A percentile compares a stretch with the other conserved stretches of the same genome.
phyloP scores from a whole-genome alignment of 176 grass and related monocot genomes.

The Bromus sterilis region DNA sequence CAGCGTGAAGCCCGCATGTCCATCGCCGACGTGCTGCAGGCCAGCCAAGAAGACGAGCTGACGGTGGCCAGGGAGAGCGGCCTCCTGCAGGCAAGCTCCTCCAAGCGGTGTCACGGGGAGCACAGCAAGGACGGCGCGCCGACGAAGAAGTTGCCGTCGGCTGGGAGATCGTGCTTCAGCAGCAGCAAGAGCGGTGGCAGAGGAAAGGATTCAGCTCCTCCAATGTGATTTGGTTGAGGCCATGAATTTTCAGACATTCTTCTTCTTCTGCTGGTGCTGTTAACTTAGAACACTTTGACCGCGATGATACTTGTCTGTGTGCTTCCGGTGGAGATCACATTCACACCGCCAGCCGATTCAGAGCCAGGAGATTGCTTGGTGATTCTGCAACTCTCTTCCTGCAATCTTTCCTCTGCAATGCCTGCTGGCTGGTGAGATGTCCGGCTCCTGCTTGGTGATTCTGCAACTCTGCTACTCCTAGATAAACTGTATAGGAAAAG shows the following conservation, averaged over 20 bases:
- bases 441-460: conserved; percentile 22
- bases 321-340: conserved; percentile 24
- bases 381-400: no score
- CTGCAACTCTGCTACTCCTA: neutral
- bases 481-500: conserved; percentile 29
- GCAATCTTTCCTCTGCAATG: neutral
- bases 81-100: conserved; percentile 25
- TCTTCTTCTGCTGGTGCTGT: neutral
- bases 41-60: conserved; percentile 63
- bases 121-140: conserved; percentile 36
- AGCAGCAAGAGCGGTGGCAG: conserved; percentile 39
- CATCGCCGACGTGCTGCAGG: conserved; percentile 67
- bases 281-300: conserved; percentile 26
- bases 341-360: neutral
- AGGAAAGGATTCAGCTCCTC: conserved; percentile 47
- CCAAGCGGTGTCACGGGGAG: conserved; percentile 30
- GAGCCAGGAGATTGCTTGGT: neutral
- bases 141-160: conserved; percentile 49
- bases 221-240: conserved; percentile 26
- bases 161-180: conserved; percentile 57
- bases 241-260: neutral
- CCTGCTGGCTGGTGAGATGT: conserved; percentile 22
- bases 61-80: conserved; percentile 56
- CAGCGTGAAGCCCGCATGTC: conserved; percentile 38
- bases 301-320: neutral